phyloP scores from a whole-genome alignment of 1,284 basidiomycete genomes.

The Naganishia sp. region DNA sequence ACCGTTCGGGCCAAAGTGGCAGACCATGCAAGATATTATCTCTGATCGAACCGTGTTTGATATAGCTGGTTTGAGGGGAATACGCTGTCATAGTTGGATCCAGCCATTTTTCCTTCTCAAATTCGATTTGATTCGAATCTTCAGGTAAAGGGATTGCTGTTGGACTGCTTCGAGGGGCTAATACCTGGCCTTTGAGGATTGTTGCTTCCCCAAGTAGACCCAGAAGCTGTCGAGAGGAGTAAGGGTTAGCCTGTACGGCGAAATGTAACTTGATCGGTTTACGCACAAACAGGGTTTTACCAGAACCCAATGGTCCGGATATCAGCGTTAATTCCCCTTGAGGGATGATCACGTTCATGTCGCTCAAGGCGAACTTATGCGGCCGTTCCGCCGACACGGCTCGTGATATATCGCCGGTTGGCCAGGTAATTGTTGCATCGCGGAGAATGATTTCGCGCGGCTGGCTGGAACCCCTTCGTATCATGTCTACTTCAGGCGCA shows the following conservation, averaged over 20 bases:
- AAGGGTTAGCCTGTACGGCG: conserved; percentile 1
- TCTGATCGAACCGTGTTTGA: conserved; percentile 50
- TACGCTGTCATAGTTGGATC: conserved; percentile 50
- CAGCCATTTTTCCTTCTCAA: conserved; percentile 40
- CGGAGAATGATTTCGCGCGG: conserved; percentile 37
- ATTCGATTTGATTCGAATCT: conserved; percentile 30
- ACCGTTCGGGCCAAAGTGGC: conserved; percentile 49
- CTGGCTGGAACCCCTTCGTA: neutral
- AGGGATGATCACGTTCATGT: conserved; percentile 44
- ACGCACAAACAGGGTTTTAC: conserved; percentile 51
- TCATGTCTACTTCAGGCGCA: conserved; percentile 27
- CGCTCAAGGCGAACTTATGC: conserved; percentile 39
- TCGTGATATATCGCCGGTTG: conserved; percentile 32
- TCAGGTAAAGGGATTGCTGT: conserved; percentile 39
- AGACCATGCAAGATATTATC: conserved; percentile 55
- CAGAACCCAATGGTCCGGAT: conserved; percentile 51
- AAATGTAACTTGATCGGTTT: neutral
- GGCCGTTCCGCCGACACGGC: neutral
- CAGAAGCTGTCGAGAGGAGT: conserved; percentile 40
- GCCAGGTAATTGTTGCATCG: conserved; percentile 48
- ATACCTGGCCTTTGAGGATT: conserved; percentile 37
- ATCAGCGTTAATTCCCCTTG: conserved; percentile 45
- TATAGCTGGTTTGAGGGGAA: conserved; percentile 51
- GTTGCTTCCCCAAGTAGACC: conserved; percentile 49
- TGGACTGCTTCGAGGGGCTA: conserved; percentile 40